Conservation (phyloP, 2,329 filamentous ascomycete species). For the Elsinoe arachidis region DNA sequence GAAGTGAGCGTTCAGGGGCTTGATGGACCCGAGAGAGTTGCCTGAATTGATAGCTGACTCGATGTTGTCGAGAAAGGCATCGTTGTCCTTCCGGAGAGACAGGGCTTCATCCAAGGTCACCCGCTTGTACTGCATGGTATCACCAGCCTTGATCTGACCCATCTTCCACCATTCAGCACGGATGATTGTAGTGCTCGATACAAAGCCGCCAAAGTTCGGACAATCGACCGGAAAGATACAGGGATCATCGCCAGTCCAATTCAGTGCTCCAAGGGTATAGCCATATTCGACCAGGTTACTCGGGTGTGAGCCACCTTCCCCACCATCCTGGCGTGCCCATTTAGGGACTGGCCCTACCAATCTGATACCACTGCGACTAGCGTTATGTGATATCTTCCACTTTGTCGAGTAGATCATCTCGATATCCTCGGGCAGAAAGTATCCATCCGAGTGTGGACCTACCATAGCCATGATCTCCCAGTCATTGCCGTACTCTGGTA, state of each 20-base stretch:
- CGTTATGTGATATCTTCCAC: conserved; percentile 56
- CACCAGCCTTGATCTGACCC: conserved; percentile 53
- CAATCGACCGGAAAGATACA: conserved; percentile 53
- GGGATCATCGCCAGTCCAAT: conserved; percentile 54
- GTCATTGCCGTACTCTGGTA: conserved; percentile 41
- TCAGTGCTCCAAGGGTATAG: conserved; percentile 50
- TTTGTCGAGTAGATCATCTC: conserved; percentile 48
- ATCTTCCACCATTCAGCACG: conserved; percentile 53
- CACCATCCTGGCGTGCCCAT: conserved; percentile 52
- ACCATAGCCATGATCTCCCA: conserved; percentile 49
- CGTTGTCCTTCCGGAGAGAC: conserved; percentile 34
- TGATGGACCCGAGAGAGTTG: conserved; percentile 25
- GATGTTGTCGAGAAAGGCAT: conserved; percentile 38
- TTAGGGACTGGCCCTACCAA: conserved; percentile 50
- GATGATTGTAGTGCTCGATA: conserved; percentile 48
- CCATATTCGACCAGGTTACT: conserved; percentile 46
- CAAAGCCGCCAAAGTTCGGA: conserved; percentile 54
- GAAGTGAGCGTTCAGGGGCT: conserved; percentile 23
- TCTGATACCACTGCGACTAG: conserved; percentile 51
- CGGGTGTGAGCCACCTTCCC: conserved; percentile 56
- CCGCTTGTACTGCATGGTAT: conserved; percentile 43
- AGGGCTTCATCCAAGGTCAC: conserved; percentile 47
- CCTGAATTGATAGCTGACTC: conserved; percentile 32
- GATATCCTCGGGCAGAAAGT: conserved; percentile 43
- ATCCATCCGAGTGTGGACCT: conserved; percentile 49